A percentile compares a stretch with the other conserved stretches of the same genome.
Conservation (phyloP, 805 yeast species). For the Komagataella pastoris region DNA sequence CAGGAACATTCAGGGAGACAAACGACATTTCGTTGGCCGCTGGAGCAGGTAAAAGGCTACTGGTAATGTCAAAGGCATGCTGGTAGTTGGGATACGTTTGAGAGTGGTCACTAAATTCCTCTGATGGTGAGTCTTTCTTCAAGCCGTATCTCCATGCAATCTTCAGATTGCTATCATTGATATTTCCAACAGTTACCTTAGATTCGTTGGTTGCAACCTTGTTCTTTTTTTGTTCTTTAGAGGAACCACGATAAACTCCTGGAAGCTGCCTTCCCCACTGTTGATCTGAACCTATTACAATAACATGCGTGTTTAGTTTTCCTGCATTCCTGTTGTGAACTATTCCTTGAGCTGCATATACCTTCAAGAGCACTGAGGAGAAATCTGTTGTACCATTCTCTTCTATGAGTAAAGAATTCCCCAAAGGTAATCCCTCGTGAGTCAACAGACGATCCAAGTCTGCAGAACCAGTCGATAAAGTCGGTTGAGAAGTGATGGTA, state of each 20-base stretch:
- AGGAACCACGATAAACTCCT: constrained; percentile 59
- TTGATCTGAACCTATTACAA: constrained; percentile 46
- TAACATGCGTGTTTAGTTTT: constrained; percentile 37
- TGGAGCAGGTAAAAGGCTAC: constrained; percentile 56
- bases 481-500: constrained; percentile 54
- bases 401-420: constrained; percentile 55
- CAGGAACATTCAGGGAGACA: constrained; percentile 23
- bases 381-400: constrained; percentile 88
- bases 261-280: constrained; percentile 63
- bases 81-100: constrained; percentile 37
- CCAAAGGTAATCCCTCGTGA: constrained; percentile 82
- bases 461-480: constrained; percentile 67
- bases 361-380: constrained; percentile 51
- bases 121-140: constrained; percentile 21
- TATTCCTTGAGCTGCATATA: constrained; percentile 68
- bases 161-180: constrained; percentile 40
- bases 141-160: constrained; percentile 92
- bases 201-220: constrained; percentile 42
- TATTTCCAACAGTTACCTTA: constrained; percentile 55
- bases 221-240: constrained; percentile 52
- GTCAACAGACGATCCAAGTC: constrained; percentile 64
- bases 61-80: constrained; percentile 67
- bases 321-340: constrained; percentile 41
- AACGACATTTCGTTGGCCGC: constrained; percentile 44
- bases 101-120: constrained; percentile 13